Base-by-base conservation (phyloP, 2,329 filamentous ascomycete species). In the Talaromyces rugulosus region DNA sequence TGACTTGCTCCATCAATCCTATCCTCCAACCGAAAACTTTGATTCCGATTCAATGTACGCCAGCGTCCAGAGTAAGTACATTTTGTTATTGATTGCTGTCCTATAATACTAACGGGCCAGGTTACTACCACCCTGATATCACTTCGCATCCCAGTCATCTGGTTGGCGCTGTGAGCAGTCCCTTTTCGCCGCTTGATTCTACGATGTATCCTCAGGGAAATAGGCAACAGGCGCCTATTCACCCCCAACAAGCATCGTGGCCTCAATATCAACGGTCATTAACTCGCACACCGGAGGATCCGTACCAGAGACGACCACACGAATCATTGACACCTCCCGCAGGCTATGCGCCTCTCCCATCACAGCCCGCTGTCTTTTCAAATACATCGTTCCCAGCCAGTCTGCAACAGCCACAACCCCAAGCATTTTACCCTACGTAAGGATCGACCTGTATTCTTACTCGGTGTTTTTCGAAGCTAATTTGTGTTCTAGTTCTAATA, bases 161-260 rank as follows among this genome's bases (percentile, higher is more conserved):
- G 50, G 58, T 71, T 8, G 69, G 65, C 56, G 61, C 68, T 56
- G 68, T 73, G 62, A 72, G 69, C 31, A 68, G 68, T 14, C 61
- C 68, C 28, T 72, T 69, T 51, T 56, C 68, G 18, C 66, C 69
- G 12, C 62, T 70, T 40, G 70, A 58, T 63, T 67, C 28, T 62
- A 70, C 28, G 69, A 75, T 60, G 65, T 64, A 36, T 57, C 66
- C 31, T 16, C 61, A 62, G 67, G 70, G 33, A 61, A 67, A 34
- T 14, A 66, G 63, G 11, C 66, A 63, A 18, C 56, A 68, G 1
- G 63, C 69, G 33, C 62, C 59, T 36, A 68, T 67, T 57, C 71
- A 69, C 51, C 69, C 64, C 30, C 58, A 57, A n/a, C 65, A 66
- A 18, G 65, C 64, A 62, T 70, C 23, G 65, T 69, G 62, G 62